Base-by-base conservation (phyloP, 805 yeast genomes). In the Yamadazyma paraphyllophila region DNA sequence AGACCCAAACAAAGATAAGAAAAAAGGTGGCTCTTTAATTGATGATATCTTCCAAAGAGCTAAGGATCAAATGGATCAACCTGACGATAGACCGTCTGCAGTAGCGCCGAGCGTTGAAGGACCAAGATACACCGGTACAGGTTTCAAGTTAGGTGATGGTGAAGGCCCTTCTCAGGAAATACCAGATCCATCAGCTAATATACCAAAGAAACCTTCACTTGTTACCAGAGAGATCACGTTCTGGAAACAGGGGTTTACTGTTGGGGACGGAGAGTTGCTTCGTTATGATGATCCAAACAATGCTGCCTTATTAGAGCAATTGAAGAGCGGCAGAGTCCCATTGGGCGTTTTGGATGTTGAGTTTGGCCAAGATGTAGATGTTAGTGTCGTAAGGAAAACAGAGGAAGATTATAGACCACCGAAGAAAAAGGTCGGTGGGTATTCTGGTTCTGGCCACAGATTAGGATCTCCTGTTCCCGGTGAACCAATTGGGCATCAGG, bases 161-260 rank as follows among this genome's bases (percentile, higher is more conserved):
- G 70, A 65, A 16, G 63, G 57, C 17, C 65, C 71, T 11, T 70
- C 71, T 42, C 65, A 65, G 49, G 46, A 46, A n/a, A 49, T 69
- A 16, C 63, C 58, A 8, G 75, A 73, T 49, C 63, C 73, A 1
- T 48, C 45, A 13, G 51, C 58, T 5, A 50, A 35, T 31, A 17
- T 44, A 15, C 57, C 59, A 4, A 52, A 53, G 37, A 55, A 55
- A 38, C 72, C 72, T 5, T 46, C 51, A 33, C 82, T 80, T 47
- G 96, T 85, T 4, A 75, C 77, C 13, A 78, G 98, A 59, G 86
- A 86, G 36, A 85, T 94, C 50, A 88, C 96, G 0, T 92, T 94
- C 63, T 94, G 99, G 99, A 85, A 82, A 55, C 92, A 94, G 58
- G 99, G 99, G 1, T 94, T 94, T 67, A 88, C 89, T 51, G 90